Conservation (phyloP, 2,329 filamentous ascomycete species). For the Arachnomyces sp. region DNA sequence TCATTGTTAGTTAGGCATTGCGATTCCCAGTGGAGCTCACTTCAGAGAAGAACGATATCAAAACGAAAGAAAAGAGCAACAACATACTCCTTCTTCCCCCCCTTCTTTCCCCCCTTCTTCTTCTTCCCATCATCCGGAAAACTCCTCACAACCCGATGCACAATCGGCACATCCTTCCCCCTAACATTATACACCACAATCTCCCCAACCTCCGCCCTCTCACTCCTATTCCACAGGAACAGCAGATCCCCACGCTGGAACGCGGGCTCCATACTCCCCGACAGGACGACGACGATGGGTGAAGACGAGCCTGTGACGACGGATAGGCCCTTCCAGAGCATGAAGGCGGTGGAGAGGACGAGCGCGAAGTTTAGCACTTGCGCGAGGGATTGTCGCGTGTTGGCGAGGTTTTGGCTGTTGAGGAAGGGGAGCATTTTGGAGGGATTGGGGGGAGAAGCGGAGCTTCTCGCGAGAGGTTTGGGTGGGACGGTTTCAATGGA, state of each 20-base stretch:
- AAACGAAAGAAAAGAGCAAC: neutral
- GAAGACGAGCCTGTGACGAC: constrained; percentile 66
- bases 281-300: constrained; percentile 58
- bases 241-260: constrained; percentile 57
- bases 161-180: constrained; percentile 95
- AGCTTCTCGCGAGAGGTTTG: constrained; percentile 43
- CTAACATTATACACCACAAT: constrained; percentile 75
- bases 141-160: constrained; percentile 77
- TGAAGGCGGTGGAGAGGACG: constrained; percentile 83
- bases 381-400: constrained; percentile 69
- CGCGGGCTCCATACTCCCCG: constrained; percentile 60
- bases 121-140: constrained; percentile 41
- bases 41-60: neutral
- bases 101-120: constrained; percentile 28
- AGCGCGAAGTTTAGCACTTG: constrained; percentile 87
- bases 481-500: neutral
- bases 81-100: constrained; percentile 12
- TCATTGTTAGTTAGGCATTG: constrained; percentile 14
- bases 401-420: constrained; percentile 45
- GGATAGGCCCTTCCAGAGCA: constrained; percentile 89
- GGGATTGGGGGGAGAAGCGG: constrained; percentile 37
- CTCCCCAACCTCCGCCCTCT: constrained; percentile 60
- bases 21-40: neutral
- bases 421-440: constrained; percentile 59
- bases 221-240: constrained; percentile 55